Evolutionary conservation across 2,329 filamentous ascomycete species (phyloP).

Genomic region (Akanthomyces dipterigenus): DNA sequence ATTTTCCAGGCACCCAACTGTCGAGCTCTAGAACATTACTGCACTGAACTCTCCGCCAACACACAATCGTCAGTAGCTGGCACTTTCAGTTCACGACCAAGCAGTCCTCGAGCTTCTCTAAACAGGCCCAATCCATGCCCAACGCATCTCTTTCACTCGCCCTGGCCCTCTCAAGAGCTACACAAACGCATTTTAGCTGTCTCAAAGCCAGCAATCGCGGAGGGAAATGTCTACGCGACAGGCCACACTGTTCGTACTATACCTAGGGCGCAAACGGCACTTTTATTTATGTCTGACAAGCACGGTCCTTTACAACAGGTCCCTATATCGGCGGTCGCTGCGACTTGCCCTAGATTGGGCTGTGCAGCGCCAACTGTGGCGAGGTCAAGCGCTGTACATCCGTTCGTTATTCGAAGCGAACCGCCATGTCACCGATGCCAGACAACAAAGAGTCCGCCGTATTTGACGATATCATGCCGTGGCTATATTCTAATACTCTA

Average conservation of each 20-base stretch:
- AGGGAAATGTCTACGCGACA: conserved; percentile 37
- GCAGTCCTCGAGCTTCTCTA: not conserved
- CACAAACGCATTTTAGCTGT: not conserved
- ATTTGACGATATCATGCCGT: not conserved
- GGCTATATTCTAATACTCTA: not conserved
- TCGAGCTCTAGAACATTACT: not conserved
- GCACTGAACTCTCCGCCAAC: not conserved
- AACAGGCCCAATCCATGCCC: not conserved
- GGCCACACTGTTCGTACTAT: conserved; percentile 41
- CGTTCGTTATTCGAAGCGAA: conserved; percentile 93
- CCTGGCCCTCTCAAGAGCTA: not conserved
- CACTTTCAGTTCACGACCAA: not conserved
- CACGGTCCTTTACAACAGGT: conserved; percentile 34
- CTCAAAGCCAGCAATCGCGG: not conserved
- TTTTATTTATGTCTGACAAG: not conserved
- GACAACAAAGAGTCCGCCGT: conserved; percentile 69
- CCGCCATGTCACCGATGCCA: conserved; percentile 72
- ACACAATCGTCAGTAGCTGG: not conserved
- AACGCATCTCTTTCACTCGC: not conserved
- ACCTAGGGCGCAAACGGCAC: conserved; percentile 6
- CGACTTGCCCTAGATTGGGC: conserved; percentile 95
- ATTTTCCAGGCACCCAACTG: not conserved
- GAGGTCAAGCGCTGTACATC: conserved; percentile 93
- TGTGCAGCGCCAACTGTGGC: conserved; percentile 87
- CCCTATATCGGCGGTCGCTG: conserved; percentile 84